Percentiles rank a stretch among this genome's conserved stretches.
Evolutionary conservation across 768 basidiomycete genomes (phyloP).

Genomic region (Russula abietina): DNA sequence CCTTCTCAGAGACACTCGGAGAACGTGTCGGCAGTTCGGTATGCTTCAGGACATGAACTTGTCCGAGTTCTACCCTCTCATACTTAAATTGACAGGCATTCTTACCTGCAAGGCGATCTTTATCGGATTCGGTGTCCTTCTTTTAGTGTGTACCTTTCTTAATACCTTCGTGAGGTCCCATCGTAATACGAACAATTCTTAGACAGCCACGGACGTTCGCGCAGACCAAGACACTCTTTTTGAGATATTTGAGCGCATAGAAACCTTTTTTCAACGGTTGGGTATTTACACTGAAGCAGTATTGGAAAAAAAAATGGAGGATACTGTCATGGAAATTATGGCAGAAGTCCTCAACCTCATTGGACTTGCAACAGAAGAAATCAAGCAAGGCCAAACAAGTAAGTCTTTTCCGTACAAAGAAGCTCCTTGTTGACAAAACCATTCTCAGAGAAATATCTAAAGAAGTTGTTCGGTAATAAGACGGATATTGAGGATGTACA

Average conservation of each 20-base stretch:
- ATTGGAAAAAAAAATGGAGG: neutral
- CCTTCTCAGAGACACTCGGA: neutral
- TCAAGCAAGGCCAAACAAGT: neutral
- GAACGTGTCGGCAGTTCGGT: neutral
- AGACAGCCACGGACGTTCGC: neutral
- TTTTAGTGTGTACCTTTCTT: neutral
- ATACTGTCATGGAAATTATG: neutral
- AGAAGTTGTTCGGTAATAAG: neutral
- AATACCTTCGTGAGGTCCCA: neutral
- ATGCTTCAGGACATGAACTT: neutral
- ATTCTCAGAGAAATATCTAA: neutral
- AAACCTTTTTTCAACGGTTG: neutral
- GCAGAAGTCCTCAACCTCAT: neutral
- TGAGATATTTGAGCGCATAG: neutral
- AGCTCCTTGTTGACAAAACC: neutral
- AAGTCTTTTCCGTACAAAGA: neutral
- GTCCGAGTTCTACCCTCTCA: neutral
- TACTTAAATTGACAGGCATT: neutral
- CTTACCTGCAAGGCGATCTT: neutral
- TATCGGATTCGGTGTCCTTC: neutral
- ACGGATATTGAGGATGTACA: neutral
- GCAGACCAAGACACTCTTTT: neutral
- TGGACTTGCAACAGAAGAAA: neutral
- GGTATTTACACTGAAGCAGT: neutral
- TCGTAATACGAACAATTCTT: neutral